These are phyloP conservation scores for Spirogloea muscicola DNA, from an alignment of 139 green algal species.

Conservation along the genomic window DNA sequence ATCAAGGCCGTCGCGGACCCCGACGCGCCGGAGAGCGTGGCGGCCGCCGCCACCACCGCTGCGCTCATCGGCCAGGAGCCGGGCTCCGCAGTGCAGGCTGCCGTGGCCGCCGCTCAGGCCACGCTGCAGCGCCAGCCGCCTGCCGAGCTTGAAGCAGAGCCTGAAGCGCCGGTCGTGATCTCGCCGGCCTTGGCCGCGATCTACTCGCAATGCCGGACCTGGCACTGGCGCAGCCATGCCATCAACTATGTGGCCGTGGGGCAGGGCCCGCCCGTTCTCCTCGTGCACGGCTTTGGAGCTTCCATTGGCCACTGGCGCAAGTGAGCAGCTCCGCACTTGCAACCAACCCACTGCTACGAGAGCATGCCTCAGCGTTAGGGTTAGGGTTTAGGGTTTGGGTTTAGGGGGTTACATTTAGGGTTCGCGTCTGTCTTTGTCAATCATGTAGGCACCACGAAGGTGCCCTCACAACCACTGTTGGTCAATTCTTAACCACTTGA, in stretches of 20 bases:
- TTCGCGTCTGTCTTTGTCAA: neutral
- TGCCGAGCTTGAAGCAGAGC: too few relatives aligned
- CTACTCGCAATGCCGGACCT: constrained; percentile 17
- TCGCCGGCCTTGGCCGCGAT: too few relatives aligned
- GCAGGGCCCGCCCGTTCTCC: constrained; percentile 63
- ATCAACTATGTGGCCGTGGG: constrained; percentile 34
- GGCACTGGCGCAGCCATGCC: constrained; percentile 11
- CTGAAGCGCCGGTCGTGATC: too few relatives aligned
- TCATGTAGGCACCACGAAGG: neutral
- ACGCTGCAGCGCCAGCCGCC: too few relatives aligned
- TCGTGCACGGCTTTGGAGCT: constrained; percentile 95
- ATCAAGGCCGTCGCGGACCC: too few relatives aligned
- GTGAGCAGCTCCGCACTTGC: neutral
- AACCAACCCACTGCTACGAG: neutral
- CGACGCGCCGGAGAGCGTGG: too few relatives aligned
- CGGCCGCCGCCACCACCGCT: too few relatives aligned
- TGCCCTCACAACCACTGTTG: neutral
- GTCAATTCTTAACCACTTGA: neutral
- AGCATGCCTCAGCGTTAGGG: neutral
- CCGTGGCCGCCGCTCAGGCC: too few relatives aligned
- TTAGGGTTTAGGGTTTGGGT: neutral
- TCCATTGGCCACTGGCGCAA: constrained; percentile 86
- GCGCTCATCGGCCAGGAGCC: too few relatives aligned
- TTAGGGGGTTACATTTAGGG: neutral
- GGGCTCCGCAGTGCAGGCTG: too few relatives aligned